Evolutionary conservation across 371 early-diverging fungal species (phyloP).

Genomic region (Blakeslea trispora): DNA sequence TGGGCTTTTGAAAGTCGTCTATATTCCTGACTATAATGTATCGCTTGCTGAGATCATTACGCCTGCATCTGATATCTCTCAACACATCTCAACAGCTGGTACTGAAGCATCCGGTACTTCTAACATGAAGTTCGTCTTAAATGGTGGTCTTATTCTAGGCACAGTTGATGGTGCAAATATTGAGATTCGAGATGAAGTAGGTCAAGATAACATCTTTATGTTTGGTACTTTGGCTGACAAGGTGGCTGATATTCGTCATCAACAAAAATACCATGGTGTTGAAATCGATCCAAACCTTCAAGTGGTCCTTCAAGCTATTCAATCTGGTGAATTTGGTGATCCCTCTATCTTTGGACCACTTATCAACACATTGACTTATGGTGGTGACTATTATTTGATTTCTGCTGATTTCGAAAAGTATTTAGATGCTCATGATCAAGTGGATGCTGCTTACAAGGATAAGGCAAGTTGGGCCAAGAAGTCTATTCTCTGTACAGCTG

Average conservation of each 20-base stretch:
- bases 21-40: slow-evolving; percentile 94
- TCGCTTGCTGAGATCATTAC: slow-evolving; percentile 88
- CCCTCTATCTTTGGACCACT: slow-evolving; percentile 72
- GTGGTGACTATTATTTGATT: slow-evolving; percentile 88
- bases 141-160: slow-evolving; percentile 91
- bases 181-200: slow-evolving; percentile 93
- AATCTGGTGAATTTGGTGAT: slow-evolving; percentile 79
- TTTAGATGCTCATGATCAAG: slow-evolving; percentile 71
- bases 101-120: slow-evolving; percentile 96
- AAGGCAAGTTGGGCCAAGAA: slow-evolving; percentile 77
- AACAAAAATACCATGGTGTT: slow-evolving; percentile 75
- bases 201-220: slow-evolving; percentile 91
- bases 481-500: slow-evolving; percentile 84
- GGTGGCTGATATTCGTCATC: slow-evolving; percentile 89
- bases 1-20: slow-evolving; percentile 87
- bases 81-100: slow-evolving; percentile 91
- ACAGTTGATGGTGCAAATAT: slow-evolving; percentile 93
- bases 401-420: slow-evolving; percentile 87
- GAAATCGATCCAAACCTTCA: slow-evolving; percentile 76
- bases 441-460: slow-evolving; percentile 80
- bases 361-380: slow-evolving; percentile 75
- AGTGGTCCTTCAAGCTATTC: slow-evolving; percentile 75
- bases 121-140: slow-evolving; percentile 97
- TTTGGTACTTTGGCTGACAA: slow-evolving; percentile 87
- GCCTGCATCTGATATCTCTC: slow-evolving; percentile 94